Percentiles rank a stretch among this genome's conserved stretches.
These are phyloP conservation scores for Hymenochaete sp. DNA, from an alignment of 1,284 basidiomycete species.

Conservation along the genomic window DNA sequence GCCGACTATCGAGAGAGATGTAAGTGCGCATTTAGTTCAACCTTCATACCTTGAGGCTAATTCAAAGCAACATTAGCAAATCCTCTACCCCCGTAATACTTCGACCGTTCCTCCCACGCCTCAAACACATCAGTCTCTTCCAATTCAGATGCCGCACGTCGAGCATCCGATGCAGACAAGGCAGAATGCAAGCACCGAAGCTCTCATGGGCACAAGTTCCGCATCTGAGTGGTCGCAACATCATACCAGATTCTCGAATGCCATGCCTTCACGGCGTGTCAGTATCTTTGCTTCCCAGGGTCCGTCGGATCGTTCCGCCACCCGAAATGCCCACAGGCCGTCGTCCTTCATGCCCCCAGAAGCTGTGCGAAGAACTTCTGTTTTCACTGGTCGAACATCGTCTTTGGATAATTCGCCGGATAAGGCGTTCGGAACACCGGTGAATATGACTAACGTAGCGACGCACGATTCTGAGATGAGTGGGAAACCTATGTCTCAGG, in stretches of 20 bases:
- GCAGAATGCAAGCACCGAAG: too few species aligned
- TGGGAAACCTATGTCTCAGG: too few species aligned
- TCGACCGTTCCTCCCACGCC: background rate
- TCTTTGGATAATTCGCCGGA: too few species aligned
- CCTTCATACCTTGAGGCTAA: background rate
- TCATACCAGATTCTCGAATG: background rate
- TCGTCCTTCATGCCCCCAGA: too few species aligned
- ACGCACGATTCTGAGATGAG: too few species aligned
- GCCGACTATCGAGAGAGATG: background rate
- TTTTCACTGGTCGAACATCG: too few species aligned
- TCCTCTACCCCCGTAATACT: slow-evolving; percentile 5
- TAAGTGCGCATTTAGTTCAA: background rate
- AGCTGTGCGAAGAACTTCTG: too few species aligned
- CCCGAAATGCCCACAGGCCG: too few species aligned
- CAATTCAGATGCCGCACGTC: too few species aligned
- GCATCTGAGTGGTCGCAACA: background rate
- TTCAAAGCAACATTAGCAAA: background rate
- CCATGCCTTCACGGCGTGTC: slow-evolving; percentile 9
- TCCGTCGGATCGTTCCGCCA: slow-evolving; percentile 12
- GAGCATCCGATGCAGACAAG: too few species aligned
- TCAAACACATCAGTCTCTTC: background rate
- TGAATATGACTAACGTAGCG: too few species aligned
- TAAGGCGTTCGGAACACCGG: too few species aligned
- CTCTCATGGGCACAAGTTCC: background rate
- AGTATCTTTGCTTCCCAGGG: slow-evolving; percentile 17